Evolutionary conservation across 768 basidiomycete genomes (phyloP).

Genomic region (Naganishia vaughanmartiniae): DNA sequence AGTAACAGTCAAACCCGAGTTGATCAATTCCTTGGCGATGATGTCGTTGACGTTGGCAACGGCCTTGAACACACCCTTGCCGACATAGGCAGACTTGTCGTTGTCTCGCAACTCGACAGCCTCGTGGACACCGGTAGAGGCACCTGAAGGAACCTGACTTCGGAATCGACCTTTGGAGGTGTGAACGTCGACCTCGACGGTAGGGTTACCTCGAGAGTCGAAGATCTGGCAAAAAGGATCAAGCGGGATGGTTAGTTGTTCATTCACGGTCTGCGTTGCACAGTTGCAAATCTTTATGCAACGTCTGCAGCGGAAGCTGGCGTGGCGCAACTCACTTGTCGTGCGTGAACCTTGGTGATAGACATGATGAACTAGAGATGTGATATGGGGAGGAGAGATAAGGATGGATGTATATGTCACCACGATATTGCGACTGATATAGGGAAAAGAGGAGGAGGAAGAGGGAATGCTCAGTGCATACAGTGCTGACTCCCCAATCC

Average conservation of each 20-base stretch:
- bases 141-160: conserved; percentile 93
- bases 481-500: no score
- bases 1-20: conserved; percentile 76
- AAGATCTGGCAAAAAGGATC: conserved; percentile 69
- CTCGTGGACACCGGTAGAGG: conserved; percentile 96
- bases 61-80: conserved; percentile 94
- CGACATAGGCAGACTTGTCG: conserved; percentile 86
- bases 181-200: conserved; percentile 83
- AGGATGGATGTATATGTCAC: not conserved
- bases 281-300: conserved; percentile 3
- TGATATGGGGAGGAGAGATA: not conserved
- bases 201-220: conserved; percentile 95
- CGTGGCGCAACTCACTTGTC: conserved; percentile 65
- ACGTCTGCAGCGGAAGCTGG: conserved; percentile 31
- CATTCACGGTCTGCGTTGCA: not conserved
- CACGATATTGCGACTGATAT: not conserved
- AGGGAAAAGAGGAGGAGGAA: conserved; percentile 2
- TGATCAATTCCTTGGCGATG: conserved; percentile 84
- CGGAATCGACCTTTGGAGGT: conserved; percentile 72
- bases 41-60: conserved; percentile 87
- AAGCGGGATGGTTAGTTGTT: not conserved
- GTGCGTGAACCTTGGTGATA: conserved; percentile 84
- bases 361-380: conserved; percentile 62
- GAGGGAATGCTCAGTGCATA: not conserved
- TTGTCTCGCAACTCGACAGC: conserved; percentile 98